Percentiles rank a stretch among this genome's conserved stretches.
Conservation (phyloP, 2,329 filamentous ascomycete genomes). For the Xylariales sp. region DNA sequence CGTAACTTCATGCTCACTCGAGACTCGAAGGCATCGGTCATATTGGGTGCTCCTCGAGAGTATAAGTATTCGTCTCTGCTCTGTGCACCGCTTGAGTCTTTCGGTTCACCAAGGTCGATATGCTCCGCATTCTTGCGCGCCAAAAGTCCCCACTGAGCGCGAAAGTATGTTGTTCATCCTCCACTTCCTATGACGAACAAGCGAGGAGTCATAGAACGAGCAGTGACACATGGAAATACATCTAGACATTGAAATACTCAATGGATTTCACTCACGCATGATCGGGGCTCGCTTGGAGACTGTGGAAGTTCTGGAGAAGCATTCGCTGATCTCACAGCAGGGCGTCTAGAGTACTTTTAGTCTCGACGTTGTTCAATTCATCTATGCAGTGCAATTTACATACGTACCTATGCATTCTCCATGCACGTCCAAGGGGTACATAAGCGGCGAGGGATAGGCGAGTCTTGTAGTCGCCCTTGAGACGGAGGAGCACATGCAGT, state of each 20-base stretch:
- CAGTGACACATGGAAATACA: conserved; percentile 6
- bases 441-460: conserved; percentile 2
- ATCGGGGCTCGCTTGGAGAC: background rate
- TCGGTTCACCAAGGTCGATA: too few relatives aligned
- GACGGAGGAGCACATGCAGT: background rate
- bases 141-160: background rate
- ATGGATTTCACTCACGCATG: background rate
- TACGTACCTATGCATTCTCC: background rate
- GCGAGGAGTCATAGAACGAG: conserved; percentile 5
- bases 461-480: background rate
- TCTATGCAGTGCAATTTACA: conserved; percentile 6
- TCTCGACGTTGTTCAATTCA: conserved; percentile 7
- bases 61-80: too few relatives aligned
- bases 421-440: conserved; percentile 6
- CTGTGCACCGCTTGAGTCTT: too few relatives aligned
- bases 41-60: too few relatives aligned
- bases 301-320: too few relatives aligned
- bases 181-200: conserved; percentile 3
- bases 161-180: background rate
- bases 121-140: background rate
- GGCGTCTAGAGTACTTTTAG: conserved; percentile 1
- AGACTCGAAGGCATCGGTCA: background rate
- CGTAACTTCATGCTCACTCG: background rate
- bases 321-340: conserved; percentile 10
- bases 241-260: conserved; percentile 4